Percentiles rank a stretch among this genome's conserved stretches.
Conservation (phyloP, 2,329 filamentous ascomycete species). For the Pestalotiopsis sp. region DNA sequence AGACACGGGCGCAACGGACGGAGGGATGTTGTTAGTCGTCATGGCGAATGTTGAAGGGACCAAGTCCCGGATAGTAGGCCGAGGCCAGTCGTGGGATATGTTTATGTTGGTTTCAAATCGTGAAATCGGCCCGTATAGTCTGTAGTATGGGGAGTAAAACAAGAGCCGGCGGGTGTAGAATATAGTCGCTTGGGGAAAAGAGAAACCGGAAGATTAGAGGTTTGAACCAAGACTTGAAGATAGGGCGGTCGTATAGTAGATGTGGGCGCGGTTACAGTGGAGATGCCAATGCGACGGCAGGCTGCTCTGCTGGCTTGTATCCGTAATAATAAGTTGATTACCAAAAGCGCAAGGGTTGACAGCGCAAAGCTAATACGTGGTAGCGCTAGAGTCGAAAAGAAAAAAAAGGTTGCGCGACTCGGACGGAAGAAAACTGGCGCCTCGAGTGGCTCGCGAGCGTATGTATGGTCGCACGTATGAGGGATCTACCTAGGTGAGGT, state of each 20-base stretch:
- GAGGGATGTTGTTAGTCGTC: conserved; percentile 31
- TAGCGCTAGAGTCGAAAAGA: background rate
- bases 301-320: background rate
- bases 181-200: background rate
- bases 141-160: background rate
- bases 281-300: background rate
- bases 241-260: background rate
- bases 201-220: background rate
- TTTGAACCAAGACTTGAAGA: background rate
- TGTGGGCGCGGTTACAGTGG: background rate
- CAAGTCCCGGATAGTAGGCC: conserved; percentile 11
- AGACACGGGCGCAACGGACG: conserved; percentile 21
- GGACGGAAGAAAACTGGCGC: background rate
- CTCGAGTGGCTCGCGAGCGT: background rate
- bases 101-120: background rate
- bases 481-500: background rate
- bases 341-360: background rate
- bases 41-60: conserved; percentile 17
- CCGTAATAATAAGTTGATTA: background rate
- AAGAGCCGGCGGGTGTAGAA: background rate
- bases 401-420: too few relatives aligned
- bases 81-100: conserved; percentile 7
- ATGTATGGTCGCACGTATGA: background rate
- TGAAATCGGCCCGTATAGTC: background rate
- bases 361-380: background rate